Conservation (phyloP, 768 basidiomycete genomes). For the Psilocybe tampanensis region DNA sequence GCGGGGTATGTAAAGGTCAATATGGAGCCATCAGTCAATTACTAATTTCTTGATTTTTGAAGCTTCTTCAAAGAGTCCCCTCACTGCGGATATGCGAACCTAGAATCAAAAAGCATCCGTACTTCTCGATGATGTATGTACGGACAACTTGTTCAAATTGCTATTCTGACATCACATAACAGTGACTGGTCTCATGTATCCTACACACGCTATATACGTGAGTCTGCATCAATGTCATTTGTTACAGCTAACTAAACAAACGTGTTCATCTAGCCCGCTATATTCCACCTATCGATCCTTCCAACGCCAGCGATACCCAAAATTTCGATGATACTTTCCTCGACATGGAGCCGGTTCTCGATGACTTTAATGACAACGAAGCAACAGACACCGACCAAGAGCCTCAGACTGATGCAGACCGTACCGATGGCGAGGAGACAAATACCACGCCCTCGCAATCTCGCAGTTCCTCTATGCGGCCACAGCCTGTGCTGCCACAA, state of each 20-base stretch:
- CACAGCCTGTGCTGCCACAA: slow-evolving; percentile 19
- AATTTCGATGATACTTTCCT: slow-evolving; percentile 98
- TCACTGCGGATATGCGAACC: slow-evolving; percentile 90
- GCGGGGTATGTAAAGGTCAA: slow-evolving; percentile 67
- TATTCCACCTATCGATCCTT: slow-evolving; percentile 89
- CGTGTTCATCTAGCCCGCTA: slow-evolving; percentile 70
- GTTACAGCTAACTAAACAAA: slow-evolving; percentile 2
- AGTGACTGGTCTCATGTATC: slow-evolving; percentile 95
- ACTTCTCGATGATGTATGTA: slow-evolving; percentile 91
- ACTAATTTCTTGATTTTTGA: not conserved
- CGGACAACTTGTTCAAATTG: slow-evolving; percentile 1
- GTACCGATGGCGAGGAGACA: slow-evolving; percentile 74
- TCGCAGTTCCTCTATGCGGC: slow-evolving; percentile 71
- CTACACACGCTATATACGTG: slow-evolving; percentile 92
- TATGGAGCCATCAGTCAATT: not conserved
- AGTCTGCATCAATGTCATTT: too few species aligned
- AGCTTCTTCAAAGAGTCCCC: slow-evolving; percentile 95
- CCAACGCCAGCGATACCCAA: slow-evolving; percentile 92
- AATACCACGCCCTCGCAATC: slow-evolving; percentile 82
- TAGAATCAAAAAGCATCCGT: slow-evolving; percentile 90
- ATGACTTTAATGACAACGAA: slow-evolving; percentile 63
- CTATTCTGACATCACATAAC: slow-evolving; percentile 20
- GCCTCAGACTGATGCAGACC: slow-evolving; percentile 69
- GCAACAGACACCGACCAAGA: slow-evolving; percentile 72
- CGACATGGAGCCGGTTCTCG: slow-evolving; percentile 91